Evolutionary conservation across 192 early-diverging fungal genomes (phyloP).

Genomic region (Coemansia sp.): DNA sequence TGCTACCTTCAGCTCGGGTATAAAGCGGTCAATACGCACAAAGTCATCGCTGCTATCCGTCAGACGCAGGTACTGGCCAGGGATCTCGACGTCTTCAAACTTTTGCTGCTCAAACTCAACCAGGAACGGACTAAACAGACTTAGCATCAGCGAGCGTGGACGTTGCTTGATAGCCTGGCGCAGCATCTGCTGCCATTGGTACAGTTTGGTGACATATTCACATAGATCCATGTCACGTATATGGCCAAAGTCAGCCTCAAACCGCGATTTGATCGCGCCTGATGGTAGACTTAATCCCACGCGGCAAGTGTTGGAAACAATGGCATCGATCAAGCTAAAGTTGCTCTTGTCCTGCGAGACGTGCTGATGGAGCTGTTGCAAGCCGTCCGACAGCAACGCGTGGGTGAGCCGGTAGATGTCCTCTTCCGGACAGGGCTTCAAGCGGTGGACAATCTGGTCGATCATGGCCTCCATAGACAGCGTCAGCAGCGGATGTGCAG

Average conservation of each 20-base stretch:
- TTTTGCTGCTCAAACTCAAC: slow-evolving; percentile 98
- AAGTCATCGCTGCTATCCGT: slow-evolving; percentile 83
- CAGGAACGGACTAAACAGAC: slow-evolving; percentile 86
- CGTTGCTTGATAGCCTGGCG: slow-evolving; percentile 80
- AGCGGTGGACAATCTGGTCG: slow-evolving; percentile 89
- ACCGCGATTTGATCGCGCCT: slow-evolving; percentile 64
- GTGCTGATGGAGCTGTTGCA: slow-evolving; percentile 61
- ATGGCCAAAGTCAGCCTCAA: slow-evolving; percentile 90
- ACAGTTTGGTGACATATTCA: slow-evolving; percentile 80
- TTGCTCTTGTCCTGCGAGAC: slow-evolving; percentile 30
- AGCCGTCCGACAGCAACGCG: slow-evolving; percentile 85
- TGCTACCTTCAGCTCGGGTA: slow-evolving; percentile 85
- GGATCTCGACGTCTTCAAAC: slow-evolving; percentile 98
- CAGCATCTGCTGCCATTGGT: slow-evolving; percentile 93
- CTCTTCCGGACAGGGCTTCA: slow-evolving; percentile 94
- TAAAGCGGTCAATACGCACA: slow-evolving; percentile 91
- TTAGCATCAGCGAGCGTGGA: slow-evolving; percentile 78
- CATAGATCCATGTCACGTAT: slow-evolving; percentile 75
- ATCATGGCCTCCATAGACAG: slow-evolving; percentile 98
- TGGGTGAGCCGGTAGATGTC: slow-evolving; percentile 96
- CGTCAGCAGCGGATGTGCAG: slow-evolving; percentile 87
- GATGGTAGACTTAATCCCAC: slow-evolving; percentile 86
- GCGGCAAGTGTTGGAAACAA: slow-evolving; percentile 67
- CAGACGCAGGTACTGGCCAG: slow-evolving; percentile 93
- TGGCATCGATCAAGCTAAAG: slow-evolving; percentile 28